These are phyloP conservation scores for Hypoxylon sp. DNA, from an alignment of 2,329 filamentous ascomycete species.

Conservation along the genomic window DNA sequence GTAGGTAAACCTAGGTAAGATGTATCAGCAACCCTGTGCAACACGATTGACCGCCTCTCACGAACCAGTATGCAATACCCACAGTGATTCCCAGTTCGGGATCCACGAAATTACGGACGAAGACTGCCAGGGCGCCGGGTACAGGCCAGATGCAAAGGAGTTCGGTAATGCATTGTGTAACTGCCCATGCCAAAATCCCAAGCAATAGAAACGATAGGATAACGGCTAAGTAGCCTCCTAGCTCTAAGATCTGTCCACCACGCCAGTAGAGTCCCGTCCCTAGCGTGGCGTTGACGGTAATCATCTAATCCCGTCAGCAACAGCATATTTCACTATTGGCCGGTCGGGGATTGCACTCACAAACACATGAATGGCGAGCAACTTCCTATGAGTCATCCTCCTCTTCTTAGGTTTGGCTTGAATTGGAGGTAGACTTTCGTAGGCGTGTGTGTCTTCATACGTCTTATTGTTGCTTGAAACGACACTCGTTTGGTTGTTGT, in stretches of 20 bases:
- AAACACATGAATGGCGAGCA: slow-evolving; percentile 49
- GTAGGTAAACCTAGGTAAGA: slow-evolving; percentile 51
- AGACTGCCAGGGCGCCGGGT: slow-evolving; percentile 53
- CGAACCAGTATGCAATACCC: slow-evolving; percentile 55
- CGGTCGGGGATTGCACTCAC: slow-evolving; percentile 35
- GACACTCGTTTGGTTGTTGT: background rate
- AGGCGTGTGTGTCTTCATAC: background rate
- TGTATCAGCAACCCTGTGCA: slow-evolving; percentile 10
- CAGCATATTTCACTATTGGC: background rate
- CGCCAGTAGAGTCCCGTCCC: slow-evolving; percentile 53
- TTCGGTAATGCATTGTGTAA: slow-evolving; percentile 55
- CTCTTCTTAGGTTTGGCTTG: slow-evolving; percentile 37
- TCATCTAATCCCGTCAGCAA: slow-evolving; percentile 47
- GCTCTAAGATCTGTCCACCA: slow-evolving; percentile 51
- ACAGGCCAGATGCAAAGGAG: slow-evolving; percentile 55
- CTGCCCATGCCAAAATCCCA: slow-evolving; percentile 51
- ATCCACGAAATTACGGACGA: slow-evolving; percentile 55
- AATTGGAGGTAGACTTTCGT: slow-evolving; percentile 9
- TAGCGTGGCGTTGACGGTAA: slow-evolving; percentile 51
- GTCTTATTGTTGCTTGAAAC: background rate
- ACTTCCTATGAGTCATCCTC: slow-evolving; percentile 48
- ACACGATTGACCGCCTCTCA: background rate
- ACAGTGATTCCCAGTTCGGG: slow-evolving; percentile 54
- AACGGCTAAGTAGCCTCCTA: slow-evolving; percentile 50
- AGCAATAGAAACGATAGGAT: slow-evolving; percentile 52